Base-by-base conservation (phyloP, 768 basidiomycete genomes). In the Suillus luteus region DNA sequence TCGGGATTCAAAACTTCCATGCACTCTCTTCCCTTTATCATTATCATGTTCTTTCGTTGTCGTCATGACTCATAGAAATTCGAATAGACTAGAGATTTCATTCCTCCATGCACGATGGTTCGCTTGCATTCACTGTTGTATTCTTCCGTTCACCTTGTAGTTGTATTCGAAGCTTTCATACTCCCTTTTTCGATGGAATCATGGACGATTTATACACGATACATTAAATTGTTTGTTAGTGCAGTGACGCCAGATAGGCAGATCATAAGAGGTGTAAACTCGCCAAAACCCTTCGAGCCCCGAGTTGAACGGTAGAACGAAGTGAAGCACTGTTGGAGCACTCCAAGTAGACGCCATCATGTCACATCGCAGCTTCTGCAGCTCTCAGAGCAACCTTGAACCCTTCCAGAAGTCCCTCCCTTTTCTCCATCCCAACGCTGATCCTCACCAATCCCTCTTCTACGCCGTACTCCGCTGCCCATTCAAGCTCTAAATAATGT, bases 371-470 rank as follows among this genome's bases (percentile, higher is more conserved):
- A 22, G 72, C 72, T 72, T 96, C 91, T 3, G 95, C 94, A n/a
- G 88, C 90, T 51, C 78, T 79, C 63, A 97, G 66, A 38, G 95
- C 94, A 12, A 64, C 71, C 59, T 78, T 79, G 66, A 97, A 92
- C 66, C 81, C 83, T 5, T 73, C 73, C 52, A 89, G 73, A 57
- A 98, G 75, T 44, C 70, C 73, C 48, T 80, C 82, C 27, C 73
- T 77, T 10, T 92, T 86, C 77, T 99, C 96, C 83, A 95, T 81
- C 9, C 96, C 96, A n/a, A 97, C 87, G 67, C 91, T 95, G 38
- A 99, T 85, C 64, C 96, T 82, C 11, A 99, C 92, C 51, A 99
- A 76, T 5, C 87, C 88, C 60, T 79, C 79, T 70, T 96, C 93
- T 14, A 99, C 93, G 22, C 93, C 95, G 76, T 86, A 96, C 65